Evolutionary conservation across 129 eudicot species (phyloP), one percentile per base, ranked within the genome.

Genomic region (Artemisia annua): DNA sequence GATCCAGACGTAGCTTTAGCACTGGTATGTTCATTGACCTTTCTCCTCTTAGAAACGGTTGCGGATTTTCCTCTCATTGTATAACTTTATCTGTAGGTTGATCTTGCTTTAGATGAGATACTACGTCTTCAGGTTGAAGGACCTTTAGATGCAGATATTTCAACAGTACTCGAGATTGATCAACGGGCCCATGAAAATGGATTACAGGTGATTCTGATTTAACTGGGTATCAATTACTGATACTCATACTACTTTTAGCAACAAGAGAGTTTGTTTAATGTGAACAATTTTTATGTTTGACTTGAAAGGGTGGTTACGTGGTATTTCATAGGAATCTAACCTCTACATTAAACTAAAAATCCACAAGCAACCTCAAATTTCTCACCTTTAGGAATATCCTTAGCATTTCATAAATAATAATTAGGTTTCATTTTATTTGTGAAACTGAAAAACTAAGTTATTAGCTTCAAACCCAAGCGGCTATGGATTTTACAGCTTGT

Each of bases 171-270:
- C 60, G 98, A 93, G 82, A 93, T 93, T 83, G 98, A 93, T 79
- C 98, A 89, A 77, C 89, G 98, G 73, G 90, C 96, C 67, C 92
- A 93, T 81, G 98, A 93, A 79, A 93, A 93, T 83, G 98, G 97
- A 71, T 76, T 89, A 70, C 98, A 93, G 98, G 98, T 93, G 71
- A 71, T 50, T 70, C 58, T 50, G 48, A 19, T 58, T 12, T 7
- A 55, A 71, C 73, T 50, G 30, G 58, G 48, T 17, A 62, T n/a
- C 15, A 14, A 18, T n/a, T 63, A 60, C 14, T 63, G 7, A 52
- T 53, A 28, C 66, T 11, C 30, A 22, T 64, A 46, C 9, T 63
- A 20, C 32, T 66, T 22, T 66, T 75, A 39, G 10, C 20, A 26
- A 22, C 58, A 66, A 19, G 52, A 53, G 17, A n/a, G 50, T 52